These are phyloP conservation scores for Pythium insidiosum DNA, from an alignment of 352 stramenopile genomes.

Conservation along the genomic window DNA sequence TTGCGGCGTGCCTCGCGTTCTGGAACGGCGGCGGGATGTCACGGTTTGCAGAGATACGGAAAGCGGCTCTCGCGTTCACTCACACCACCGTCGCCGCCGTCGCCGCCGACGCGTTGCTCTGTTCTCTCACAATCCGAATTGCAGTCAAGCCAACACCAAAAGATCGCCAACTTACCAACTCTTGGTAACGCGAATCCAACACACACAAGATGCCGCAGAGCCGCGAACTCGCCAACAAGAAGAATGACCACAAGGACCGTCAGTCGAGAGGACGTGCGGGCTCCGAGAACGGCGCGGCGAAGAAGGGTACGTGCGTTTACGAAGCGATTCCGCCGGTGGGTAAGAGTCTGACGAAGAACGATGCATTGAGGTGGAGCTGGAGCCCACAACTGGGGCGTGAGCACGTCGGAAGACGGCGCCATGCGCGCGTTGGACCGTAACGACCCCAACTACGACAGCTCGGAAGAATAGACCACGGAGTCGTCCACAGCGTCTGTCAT, in stretches of 20 bases:
- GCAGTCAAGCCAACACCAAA: conserved; percentile 1
- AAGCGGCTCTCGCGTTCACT: no score
- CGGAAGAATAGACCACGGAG: no score
- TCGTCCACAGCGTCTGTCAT: no score
- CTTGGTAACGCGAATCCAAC: conserved; percentile 1
- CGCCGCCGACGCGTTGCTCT: no score
- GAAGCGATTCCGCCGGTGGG: no score
- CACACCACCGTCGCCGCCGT: no score
- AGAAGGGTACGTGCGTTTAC: conserved; percentile 35
- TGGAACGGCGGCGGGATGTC: conserved; percentile 4
- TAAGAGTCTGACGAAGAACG: no score
- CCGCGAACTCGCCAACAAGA: conserved; percentile 77
- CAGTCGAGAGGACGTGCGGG: conserved; percentile 60
- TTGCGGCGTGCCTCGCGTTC: no score
- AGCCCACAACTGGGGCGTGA: conserved; percentile 74
- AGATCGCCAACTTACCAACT: not conserved
- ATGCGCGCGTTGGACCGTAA: conserved; percentile 49
- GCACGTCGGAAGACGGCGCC: conserved; percentile 25
- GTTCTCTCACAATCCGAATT: conserved; percentile 4
- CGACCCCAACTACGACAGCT: conserved; percentile 71
- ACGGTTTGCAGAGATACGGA: not conserved
- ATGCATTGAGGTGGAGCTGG: no score
- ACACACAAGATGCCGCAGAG: conserved; percentile 51
- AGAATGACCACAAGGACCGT: conserved; percentile 80
- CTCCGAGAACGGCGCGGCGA: conserved; percentile 25